A percentile compares a stretch with the other conserved stretches of the same genome.
phyloP scores from a whole-genome alignment of 1,139 yeast genomes.

The Candida sanyaensis region DNA sequence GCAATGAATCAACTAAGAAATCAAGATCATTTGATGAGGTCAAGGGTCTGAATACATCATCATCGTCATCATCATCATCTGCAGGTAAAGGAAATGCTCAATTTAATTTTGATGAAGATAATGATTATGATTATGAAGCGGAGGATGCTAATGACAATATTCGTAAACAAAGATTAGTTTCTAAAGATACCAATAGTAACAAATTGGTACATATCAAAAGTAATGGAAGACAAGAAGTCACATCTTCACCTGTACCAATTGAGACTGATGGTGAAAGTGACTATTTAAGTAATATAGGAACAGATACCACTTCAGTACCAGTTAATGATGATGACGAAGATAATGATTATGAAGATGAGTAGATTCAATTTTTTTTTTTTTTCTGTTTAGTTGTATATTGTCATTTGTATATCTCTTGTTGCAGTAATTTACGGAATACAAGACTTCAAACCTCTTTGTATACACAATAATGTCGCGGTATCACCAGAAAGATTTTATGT shows the following conservation, averaged over 20 bases:
- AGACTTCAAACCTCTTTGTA: too few species aligned
- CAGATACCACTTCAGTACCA: conserved; percentile 57
- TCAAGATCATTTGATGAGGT: conserved; percentile 8
- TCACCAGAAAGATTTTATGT: not conserved
- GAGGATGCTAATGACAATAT: conserved; percentile 22
- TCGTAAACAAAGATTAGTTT: conserved; percentile 37
- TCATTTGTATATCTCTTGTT: not conserved
- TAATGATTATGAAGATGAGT: conserved; percentile 42
- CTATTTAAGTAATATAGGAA: conserved; percentile 26
- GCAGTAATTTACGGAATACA: not conserved
- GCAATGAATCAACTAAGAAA: conserved; percentile 13
- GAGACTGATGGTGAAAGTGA: conserved; percentile 12
- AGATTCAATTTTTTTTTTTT: too few species aligned
- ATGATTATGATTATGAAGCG: conserved; percentile 19
- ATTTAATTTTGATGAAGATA: conserved; percentile 17
- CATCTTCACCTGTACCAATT: conserved; percentile 22
- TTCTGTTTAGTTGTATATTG: not conserved
- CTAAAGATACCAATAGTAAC: conserved; percentile 27
- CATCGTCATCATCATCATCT: not conserved
- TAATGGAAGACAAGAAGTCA: conserved; percentile 23
- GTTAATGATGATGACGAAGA: conserved; percentile 73
- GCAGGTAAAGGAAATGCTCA: conserved; percentile 3
- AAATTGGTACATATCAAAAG: conserved; percentile 26
- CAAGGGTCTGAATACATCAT: not conserved
- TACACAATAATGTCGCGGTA: not conserved